Evolutionary conservation across 2,329 filamentous ascomycete genomes (phyloP).

Genomic region (Didymella glomerata): DNA sequence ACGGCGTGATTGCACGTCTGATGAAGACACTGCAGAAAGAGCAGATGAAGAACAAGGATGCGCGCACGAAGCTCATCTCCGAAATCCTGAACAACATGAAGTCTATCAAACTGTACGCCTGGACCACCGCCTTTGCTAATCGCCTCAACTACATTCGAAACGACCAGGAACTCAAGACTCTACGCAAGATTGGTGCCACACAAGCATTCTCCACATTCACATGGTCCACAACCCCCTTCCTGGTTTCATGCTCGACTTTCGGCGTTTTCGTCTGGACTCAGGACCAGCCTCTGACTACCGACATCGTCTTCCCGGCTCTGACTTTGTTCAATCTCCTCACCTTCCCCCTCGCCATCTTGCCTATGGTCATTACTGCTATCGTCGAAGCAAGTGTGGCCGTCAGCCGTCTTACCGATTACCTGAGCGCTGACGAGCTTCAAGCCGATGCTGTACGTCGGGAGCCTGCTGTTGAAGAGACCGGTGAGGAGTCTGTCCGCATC

Average conservation of each 20-base stretch:
- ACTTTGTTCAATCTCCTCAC: constrained; percentile 96
- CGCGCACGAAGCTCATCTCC: constrained; percentile 89
- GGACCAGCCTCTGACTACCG: constrained; percentile 82
- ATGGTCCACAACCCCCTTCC: constrained; percentile 96
- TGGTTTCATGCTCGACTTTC: constrained; percentile 97
- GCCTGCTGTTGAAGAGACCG: constrained; percentile 74
- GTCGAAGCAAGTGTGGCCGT: constrained; percentile 96
- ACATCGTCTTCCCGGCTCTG: constrained; percentile 92
- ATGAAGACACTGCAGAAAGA: constrained; percentile 95
- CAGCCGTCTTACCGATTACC: constrained; percentile 81
- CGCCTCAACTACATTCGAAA: constrained; percentile 96
- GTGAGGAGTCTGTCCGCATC: constrained; percentile 86
- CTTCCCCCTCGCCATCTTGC: constrained; percentile 90
- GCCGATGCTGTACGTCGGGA: constrained; percentile 77
- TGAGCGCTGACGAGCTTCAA: constrained; percentile 90
- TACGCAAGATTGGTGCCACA: constrained; percentile 93
- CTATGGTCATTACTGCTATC: constrained; percentile 97
- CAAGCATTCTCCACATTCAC: constrained; percentile 97
- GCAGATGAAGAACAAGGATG: constrained; percentile 99
- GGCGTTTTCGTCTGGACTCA: constrained; percentile 89
- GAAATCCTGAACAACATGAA: constrained; percentile 99
- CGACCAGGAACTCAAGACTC: constrained; percentile 91
- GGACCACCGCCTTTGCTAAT: constrained; percentile 96
- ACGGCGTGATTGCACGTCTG: constrained; percentile 86
- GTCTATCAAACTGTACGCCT: constrained; percentile 96